A percentile compares a stretch with the other conserved stretches of the same genome.
Conservation (phyloP, 768 basidiomycete species). For the Lactarius sp. region DNA sequence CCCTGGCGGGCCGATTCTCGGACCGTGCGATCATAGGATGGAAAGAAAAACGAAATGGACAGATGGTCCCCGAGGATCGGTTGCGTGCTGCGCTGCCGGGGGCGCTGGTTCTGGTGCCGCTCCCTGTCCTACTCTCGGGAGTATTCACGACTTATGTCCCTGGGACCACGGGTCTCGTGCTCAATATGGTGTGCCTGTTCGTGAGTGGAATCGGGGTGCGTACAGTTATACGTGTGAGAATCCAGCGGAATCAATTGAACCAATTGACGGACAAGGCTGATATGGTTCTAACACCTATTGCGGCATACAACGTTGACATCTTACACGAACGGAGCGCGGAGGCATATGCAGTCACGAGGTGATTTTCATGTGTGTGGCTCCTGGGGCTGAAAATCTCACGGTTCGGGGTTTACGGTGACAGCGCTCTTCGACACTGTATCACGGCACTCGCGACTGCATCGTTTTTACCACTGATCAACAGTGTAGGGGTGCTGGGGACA, state of each 20-base stretch:
- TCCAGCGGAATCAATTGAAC: background rate
- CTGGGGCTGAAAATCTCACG: background rate
- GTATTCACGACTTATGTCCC: constrained; percentile 47
- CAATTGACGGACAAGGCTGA: constrained; percentile 42
- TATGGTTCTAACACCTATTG: constrained; percentile 48
- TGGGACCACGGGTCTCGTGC: constrained; percentile 44
- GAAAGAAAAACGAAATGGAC: constrained; percentile 45
- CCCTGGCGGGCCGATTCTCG: constrained; percentile 53
- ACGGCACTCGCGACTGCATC: constrained; percentile 41
- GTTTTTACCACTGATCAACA: constrained; percentile 51
- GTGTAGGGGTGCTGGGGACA: constrained; percentile 47
- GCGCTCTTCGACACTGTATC: constrained; percentile 45
- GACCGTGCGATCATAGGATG: constrained; percentile 49
- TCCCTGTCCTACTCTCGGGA: constrained; percentile 47
- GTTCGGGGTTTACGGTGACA: constrained; percentile 26
- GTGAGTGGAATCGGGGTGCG: constrained; percentile 60
- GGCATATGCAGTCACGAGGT: constrained; percentile 54
- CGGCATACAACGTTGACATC: constrained; percentile 57
- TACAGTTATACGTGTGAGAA: background rate
- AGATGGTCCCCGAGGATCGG: constrained; percentile 67
- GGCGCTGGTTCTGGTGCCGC: constrained; percentile 45
- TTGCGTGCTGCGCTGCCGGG: constrained; percentile 49
- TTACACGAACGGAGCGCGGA: constrained; percentile 60
- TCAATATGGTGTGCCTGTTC: constrained; percentile 54
- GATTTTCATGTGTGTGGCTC: constrained; percentile 26